Conservation (phyloP, 202 grass and related monocot species). For the Carex sylvatica region DNA sequence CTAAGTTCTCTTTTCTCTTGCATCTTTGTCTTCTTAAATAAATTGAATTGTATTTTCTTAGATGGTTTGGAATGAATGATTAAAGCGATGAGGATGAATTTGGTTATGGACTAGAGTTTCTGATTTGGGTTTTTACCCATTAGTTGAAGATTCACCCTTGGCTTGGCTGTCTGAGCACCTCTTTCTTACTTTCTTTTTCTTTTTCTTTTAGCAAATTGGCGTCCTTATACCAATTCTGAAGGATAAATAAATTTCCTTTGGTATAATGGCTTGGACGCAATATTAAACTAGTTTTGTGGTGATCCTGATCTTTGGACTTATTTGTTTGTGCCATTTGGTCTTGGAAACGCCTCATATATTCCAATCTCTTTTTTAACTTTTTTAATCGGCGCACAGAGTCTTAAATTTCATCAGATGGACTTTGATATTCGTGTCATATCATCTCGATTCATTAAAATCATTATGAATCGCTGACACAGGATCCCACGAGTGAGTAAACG, state of each 20-base stretch:
- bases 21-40: no score
- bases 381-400: no score
- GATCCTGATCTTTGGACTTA: slow-evolving; percentile 12
- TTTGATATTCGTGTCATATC: no score
- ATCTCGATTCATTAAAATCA: no score
- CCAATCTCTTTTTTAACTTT: background rate
- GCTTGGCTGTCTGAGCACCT: slow-evolving; percentile 31
- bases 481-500: no score
- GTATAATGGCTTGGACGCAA: slow-evolving; percentile 14
- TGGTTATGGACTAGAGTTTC: slow-evolving; percentile 20
- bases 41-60: no score
- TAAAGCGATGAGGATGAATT: background rate
- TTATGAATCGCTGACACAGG: no score
- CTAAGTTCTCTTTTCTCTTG: no score
- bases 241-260: slow-evolving; percentile 11
- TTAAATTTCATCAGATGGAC: no score
- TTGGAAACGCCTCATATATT: slow-evolving; percentile 25
- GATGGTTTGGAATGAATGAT: no score
- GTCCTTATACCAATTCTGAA: slow-evolving; percentile 13
- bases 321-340: slow-evolving; percentile 25
- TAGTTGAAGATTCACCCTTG: slow-evolving; percentile 26
- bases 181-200: background rate
- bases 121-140: slow-evolving; percentile 17
- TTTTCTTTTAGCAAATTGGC: background rate
- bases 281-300: background rate